A percentile compares a stretch with the other conserved stretches of the same genome.
Evolutionary conservation across 2,329 filamentous ascomycete species (phyloP).

Genomic region (Pseudocercospora eumusae): DNA sequence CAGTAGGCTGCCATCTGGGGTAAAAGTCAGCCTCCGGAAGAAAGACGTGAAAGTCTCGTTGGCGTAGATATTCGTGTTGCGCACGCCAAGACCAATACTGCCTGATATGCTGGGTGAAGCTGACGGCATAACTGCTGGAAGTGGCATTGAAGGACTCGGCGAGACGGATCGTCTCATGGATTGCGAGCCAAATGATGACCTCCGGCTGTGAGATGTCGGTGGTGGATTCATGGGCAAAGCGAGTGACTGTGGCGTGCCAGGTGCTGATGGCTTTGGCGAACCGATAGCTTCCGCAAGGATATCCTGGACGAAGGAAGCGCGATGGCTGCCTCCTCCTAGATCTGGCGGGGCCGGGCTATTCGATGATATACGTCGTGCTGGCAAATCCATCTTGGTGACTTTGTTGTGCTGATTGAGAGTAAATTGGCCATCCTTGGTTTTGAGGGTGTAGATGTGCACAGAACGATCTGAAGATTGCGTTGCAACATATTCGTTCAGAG

Average conservation of each 20-base stretch:
- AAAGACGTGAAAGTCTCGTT: constrained; percentile 98
- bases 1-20: constrained; percentile 89
- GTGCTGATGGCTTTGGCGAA: constrained; percentile 86
- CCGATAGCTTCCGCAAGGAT: constrained; percentile 61
- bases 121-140: constrained; percentile 93
- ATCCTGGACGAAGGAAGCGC: constrained; percentile 64
- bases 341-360: constrained; percentile 91
- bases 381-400: constrained; percentile 90
- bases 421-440: constrained; percentile 94
- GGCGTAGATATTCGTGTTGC: constrained; percentile 87
- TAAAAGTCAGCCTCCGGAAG: constrained; percentile 89
- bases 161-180: constrained; percentile 80
- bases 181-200: constrained; percentile 82
- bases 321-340: constrained; percentile 53
- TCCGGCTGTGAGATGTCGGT: constrained; percentile 83
- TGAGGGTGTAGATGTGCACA: constrained; percentile 94
- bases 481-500: constrained; percentile 94
- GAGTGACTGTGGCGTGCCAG: constrained; percentile 87
- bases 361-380: constrained; percentile 82
- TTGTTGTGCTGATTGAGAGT: constrained; percentile 77
- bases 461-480: constrained; percentile 98
- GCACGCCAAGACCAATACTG: constrained; percentile 60
- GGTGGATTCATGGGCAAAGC: constrained; percentile 96
- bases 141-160: constrained; percentile 86
- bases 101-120: constrained; percentile 81